These are phyloP conservation scores for Cladosporium colombiae DNA, from an alignment of 2,329 filamentous ascomycete genomes.

Conservation along the genomic window DNA sequence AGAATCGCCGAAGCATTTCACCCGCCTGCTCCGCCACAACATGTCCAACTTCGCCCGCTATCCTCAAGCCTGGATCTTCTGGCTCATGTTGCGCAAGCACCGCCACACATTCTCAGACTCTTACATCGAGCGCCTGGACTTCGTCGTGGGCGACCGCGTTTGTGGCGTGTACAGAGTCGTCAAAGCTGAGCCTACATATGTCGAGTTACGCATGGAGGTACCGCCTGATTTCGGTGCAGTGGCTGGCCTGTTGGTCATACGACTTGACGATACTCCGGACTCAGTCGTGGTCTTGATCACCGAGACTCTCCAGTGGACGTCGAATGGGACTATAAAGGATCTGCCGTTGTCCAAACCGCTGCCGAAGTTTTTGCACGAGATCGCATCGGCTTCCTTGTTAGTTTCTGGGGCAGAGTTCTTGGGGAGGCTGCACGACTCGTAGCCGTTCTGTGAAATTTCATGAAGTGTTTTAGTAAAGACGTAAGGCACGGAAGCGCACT, in stretches of 20 bases:
- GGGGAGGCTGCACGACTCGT: not conserved
- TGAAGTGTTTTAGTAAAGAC: too few species aligned
- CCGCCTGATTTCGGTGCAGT: not conserved
- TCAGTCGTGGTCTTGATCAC: not conserved
- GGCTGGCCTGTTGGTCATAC: not conserved
- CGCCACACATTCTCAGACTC: constrained; percentile 25
- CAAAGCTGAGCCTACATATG: constrained; percentile 22
- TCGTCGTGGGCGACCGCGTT: constrained; percentile 27
- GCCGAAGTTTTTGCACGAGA: constrained; percentile 24
- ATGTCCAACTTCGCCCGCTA: constrained; percentile 24
- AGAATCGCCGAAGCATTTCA: constrained; percentile 26
- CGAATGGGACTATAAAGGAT: constrained; percentile 4
- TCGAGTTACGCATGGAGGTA: constrained; percentile 23
- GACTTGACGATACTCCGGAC: not conserved
- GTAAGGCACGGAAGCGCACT: too few species aligned
- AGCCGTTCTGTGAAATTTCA: too few species aligned
- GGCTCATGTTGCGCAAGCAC: constrained; percentile 20
- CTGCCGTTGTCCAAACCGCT: constrained; percentile 27
- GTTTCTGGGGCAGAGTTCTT: constrained; percentile 24
- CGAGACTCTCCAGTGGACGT: not conserved
- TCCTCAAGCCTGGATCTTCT: constrained; percentile 25
- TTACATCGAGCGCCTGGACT: constrained; percentile 25
- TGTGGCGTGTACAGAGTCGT: constrained; percentile 28
- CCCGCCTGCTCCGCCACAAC: constrained; percentile 25
- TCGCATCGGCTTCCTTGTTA: constrained; percentile 23